Evolutionary conservation across 257 asterid genomes (phyloP).

Genomic region (Solanum raphanifolium): DNA sequence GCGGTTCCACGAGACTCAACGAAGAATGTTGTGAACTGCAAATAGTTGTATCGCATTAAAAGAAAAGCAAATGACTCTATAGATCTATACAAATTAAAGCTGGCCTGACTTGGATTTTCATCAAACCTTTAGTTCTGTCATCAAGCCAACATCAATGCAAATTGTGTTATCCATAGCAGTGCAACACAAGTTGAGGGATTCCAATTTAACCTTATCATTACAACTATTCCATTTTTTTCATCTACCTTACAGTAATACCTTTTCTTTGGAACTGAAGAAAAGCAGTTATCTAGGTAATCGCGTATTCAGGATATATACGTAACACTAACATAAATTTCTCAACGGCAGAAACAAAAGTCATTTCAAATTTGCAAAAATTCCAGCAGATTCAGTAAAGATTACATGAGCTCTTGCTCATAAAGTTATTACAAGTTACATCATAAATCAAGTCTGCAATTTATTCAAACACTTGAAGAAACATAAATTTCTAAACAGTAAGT

Average conservation of each 20-base stretch:
- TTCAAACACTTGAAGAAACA: not conserved
- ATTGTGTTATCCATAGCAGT: no score
- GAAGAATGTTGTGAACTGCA: no score
- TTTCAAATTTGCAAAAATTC: not conserved
- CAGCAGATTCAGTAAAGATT: not conserved
- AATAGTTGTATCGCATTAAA: no score
- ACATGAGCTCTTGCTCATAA: not conserved
- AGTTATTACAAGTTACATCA: not conserved
- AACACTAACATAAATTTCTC: not conserved
- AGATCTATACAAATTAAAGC: no score
- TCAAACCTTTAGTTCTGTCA: no score
- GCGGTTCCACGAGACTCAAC: no score
- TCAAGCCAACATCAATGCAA: no score
- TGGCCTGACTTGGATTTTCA: no score
- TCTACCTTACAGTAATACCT: not conserved
- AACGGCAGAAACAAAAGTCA: not conserved
- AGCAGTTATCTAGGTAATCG: not conserved
- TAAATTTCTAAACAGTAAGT: not conserved
- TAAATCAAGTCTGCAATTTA: not conserved
- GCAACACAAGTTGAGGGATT: no score
- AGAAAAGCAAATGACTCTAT: no score
- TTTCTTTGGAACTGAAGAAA: not conserved
- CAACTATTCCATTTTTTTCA: no score
- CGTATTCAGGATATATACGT: not conserved
- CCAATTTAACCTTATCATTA: no score